phyloP scores from a whole-genome alignment of 257 asterid species.

The Plantago major region DNA sequence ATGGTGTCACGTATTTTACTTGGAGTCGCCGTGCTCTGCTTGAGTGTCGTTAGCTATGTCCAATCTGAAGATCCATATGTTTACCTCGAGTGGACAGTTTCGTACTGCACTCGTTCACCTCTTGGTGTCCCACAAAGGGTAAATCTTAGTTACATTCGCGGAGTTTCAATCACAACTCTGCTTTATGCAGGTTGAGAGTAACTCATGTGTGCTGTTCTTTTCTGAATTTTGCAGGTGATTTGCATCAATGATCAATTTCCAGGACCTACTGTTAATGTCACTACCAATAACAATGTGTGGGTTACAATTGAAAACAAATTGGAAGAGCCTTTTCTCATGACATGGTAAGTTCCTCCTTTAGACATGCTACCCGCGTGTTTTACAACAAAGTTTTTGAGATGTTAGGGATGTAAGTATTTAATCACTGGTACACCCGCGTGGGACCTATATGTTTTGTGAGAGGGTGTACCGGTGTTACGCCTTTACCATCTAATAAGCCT shows the following conservation, averaged over 20 bases:
- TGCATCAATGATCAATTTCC: constrained; percentile 79
- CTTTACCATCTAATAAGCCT: too few species aligned
- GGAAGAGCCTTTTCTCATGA: constrained; percentile 67
- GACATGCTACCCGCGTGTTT: too few species aligned
- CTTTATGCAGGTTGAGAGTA: too few species aligned
- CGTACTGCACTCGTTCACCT: constrained; percentile 64
- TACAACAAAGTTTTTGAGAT: too few species aligned
- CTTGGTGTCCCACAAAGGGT: constrained; percentile 69
- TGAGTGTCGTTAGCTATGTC: constrained; percentile 24
- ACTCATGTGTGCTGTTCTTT: background rate
- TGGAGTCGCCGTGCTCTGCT: constrained; percentile 37
- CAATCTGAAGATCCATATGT: constrained; percentile 61
- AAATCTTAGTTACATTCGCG: background rate
- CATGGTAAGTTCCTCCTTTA: constrained; percentile 47
- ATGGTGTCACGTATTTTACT: constrained; percentile 17
- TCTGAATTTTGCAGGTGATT: constrained; percentile 51
- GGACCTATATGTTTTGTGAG: too few species aligned
- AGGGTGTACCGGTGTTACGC: too few species aligned
- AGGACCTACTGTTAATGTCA: constrained; percentile 57
- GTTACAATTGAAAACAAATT: constrained; percentile 55
- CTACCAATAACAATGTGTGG: constrained; percentile 65
- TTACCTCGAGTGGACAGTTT: constrained; percentile 43
- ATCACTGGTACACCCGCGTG: too few species aligned
- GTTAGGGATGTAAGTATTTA: too few species aligned
- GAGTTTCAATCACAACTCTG: background rate